Conservation (phyloP, 2,329 filamentous ascomycete genomes). For the Colletotrichum sidae region DNA sequence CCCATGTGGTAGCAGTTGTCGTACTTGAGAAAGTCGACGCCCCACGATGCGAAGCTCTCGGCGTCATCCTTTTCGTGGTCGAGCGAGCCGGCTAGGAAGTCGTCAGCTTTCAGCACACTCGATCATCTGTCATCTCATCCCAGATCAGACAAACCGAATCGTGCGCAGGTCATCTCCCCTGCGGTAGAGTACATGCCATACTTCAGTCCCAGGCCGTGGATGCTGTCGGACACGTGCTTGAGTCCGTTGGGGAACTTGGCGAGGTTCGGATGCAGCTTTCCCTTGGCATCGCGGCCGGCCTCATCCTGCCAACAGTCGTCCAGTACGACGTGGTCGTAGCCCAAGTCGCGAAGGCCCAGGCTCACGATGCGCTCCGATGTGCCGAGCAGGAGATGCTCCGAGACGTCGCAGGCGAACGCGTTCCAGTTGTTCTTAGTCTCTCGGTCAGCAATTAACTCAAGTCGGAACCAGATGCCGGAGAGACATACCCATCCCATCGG, state of each 20-base stretch:
- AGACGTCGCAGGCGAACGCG: conserved; percentile 34
- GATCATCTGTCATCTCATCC: neutral
- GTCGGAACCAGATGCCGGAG: too few species aligned
- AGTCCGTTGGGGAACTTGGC: conserved; percentile 52
- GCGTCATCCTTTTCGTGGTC: conserved; percentile 66
- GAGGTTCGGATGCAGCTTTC: conserved; percentile 45
- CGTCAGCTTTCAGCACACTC: neutral
- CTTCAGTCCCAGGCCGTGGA: conserved; percentile 50
- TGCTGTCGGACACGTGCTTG: conserved; percentile 47
- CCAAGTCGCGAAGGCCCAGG: conserved; percentile 43
- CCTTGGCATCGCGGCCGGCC: conserved; percentile 40
- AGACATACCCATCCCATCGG: conserved; percentile 39
- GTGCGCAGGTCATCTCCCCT: conserved; percentile 62
- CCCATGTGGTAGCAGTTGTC: conserved; percentile 58
- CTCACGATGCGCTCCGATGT: conserved; percentile 41
- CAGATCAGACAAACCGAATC: conserved; percentile 49
- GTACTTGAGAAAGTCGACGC: conserved; percentile 65
- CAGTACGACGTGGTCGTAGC: conserved; percentile 46
- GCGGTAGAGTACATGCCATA: conserved; percentile 55
- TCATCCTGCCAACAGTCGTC: conserved; percentile 51
- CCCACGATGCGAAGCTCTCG: conserved; percentile 63
- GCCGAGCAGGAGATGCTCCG: conserved; percentile 37
- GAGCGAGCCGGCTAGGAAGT: conserved; percentile 53
- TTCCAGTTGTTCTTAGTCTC: conserved; percentile 34
- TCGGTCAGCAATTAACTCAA: neutral